A percentile compares a stretch with the other conserved stretches of the same genome.
Evolutionary conservation across 2,329 filamentous ascomycete species (phyloP).

Genomic region (Dactylellina leptospora): DNA sequence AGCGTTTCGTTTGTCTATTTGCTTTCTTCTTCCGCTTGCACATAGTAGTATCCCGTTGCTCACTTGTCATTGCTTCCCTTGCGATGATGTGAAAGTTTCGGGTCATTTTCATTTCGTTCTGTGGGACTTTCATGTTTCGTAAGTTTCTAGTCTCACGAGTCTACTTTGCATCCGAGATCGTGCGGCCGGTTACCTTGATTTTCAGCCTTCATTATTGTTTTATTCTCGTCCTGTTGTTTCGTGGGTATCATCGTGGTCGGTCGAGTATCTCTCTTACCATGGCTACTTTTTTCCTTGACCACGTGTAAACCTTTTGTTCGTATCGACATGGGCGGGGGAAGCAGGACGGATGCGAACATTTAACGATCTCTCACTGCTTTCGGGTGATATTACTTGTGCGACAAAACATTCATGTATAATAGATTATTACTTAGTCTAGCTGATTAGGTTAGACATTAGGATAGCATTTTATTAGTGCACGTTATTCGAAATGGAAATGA

Average conservation of each 20-base stretch:
- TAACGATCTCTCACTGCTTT: constrained; percentile 9
- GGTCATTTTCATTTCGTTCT: constrained; percentile 14
- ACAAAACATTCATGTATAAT: constrained; percentile 53
- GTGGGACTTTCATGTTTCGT: too few species aligned
- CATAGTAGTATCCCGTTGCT: too few species aligned
- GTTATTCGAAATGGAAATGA: neutral
- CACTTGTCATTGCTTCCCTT: too few species aligned
- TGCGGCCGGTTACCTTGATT: constrained; percentile 22
- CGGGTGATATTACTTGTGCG: neutral
- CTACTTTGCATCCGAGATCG: too few species aligned
- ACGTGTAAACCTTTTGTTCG: too few species aligned
- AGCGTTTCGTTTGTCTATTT: constrained; percentile 18
- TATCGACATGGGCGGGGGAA: too few species aligned
- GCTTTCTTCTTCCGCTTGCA: constrained; percentile 1
- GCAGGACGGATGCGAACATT: too few species aligned
- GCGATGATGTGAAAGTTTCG: constrained; percentile 29
- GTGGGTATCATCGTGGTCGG: neutral
- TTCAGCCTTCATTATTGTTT: constrained; percentile 3
- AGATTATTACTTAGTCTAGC: constrained; percentile 24
- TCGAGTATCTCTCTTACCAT: neutral
- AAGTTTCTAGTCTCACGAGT: too few species aligned
- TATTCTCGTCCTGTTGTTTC: neutral
- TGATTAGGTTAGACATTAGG: constrained; percentile 2
- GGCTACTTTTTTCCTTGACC: too few species aligned
- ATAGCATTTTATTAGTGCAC: constrained; percentile 5